Conservation (phyloP, 352 stramenopile genomes). For the Saprolegnia parasitica region DNA sequence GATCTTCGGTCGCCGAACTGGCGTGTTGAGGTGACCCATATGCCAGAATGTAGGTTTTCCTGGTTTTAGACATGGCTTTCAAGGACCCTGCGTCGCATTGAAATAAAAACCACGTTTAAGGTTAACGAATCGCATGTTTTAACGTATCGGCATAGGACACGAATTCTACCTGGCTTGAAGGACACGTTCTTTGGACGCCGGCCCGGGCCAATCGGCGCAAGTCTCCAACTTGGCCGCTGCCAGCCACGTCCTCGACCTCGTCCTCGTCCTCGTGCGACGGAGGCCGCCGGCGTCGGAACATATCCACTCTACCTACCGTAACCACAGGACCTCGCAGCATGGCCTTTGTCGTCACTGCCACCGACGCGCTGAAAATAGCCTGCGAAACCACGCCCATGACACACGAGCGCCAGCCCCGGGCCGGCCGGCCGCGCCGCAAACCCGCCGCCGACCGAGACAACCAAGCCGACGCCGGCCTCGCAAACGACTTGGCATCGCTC, state of each 20-base stretch:
- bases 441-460: not conserved
- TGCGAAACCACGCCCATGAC: constrained; percentile 1
- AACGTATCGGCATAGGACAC: no score
- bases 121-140: no score
- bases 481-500: not conserved
- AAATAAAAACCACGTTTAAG: no score
- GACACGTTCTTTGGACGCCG: not conserved
- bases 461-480: not conserved
- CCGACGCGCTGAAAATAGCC: not conserved
- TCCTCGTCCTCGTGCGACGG: not conserved
- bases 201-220: not conserved
- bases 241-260: constrained; percentile 3
- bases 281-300: not conserved
- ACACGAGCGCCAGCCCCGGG: not conserved
- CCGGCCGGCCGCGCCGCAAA: not conserved
- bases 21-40: not conserved
- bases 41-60: not conserved
- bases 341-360: not conserved
- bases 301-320: not conserved
- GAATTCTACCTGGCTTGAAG: not conserved
- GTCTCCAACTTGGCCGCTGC: not conserved
- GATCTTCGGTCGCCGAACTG: not conserved
- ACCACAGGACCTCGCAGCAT: not conserved
- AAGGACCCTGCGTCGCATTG: not conserved
- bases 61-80: not conserved